Percentiles rank a stretch among this genome's conserved stretches.
Conservation (phyloP, 192 early-diverging fungal species). For the Gonapodya sp. region DNA sequence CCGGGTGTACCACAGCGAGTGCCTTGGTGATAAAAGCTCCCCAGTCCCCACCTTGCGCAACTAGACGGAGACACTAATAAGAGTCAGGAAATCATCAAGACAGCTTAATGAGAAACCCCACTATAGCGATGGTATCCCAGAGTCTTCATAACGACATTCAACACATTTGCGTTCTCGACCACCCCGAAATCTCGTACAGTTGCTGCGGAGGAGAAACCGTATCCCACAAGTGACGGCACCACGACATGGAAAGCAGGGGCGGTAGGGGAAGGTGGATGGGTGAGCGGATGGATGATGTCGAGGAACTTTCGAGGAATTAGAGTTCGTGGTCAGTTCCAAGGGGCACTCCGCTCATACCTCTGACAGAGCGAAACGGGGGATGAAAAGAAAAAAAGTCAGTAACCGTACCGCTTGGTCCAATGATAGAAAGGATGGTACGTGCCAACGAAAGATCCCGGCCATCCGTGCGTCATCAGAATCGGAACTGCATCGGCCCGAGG, state of each 20-base stretch:
- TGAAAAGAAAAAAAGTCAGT: no score
- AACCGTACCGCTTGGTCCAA: no score
- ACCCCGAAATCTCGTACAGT: conserved; percentile 8
- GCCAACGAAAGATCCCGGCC: conserved; percentile 43
- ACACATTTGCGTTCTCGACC: conserved; percentile 15
- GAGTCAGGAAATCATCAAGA: neutral
- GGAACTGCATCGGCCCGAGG: conserved; percentile 30
- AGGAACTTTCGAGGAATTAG: conserved; percentile 42
- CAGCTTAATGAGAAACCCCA: neutral
- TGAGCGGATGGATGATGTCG: conserved; percentile 37
- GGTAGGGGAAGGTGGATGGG: conserved; percentile 21
- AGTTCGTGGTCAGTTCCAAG: no score
- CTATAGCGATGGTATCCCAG: neutral
- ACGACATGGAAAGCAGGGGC: conserved; percentile 45
- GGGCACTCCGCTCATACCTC: no score
- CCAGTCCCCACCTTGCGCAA: conserved; percentile 50
- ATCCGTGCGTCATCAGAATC: conserved; percentile 56
- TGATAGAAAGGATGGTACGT: neutral
- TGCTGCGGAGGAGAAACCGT: conserved; percentile 35
- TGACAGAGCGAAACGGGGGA: no score
- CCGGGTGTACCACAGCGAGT: conserved; percentile 31
- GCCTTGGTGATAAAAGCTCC: conserved; percentile 31
- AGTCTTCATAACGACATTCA: conserved; percentile 21
- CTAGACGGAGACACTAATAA: conserved; percentile 10
- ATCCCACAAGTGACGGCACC: conserved; percentile 55